These are phyloP conservation scores for Coemansia sp. DNA, from an alignment of 192 early-diverging fungal species.

Conservation along the genomic window DNA sequence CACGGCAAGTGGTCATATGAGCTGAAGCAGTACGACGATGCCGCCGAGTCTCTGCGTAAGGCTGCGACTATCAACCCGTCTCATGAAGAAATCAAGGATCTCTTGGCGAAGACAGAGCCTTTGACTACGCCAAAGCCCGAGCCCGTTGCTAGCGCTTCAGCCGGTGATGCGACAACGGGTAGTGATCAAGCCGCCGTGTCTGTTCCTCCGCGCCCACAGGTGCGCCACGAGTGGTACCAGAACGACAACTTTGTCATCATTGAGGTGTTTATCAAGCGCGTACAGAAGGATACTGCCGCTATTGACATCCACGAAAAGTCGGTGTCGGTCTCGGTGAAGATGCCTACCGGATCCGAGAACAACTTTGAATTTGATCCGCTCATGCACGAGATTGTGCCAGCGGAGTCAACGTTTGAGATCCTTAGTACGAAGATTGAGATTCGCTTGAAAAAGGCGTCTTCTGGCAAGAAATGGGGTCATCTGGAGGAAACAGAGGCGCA, in stretches of 20 bases:
- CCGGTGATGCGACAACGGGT: not conserved
- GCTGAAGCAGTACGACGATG: conserved; percentile 61
- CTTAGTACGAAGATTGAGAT: conserved; percentile 97
- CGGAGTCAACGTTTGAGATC: conserved; percentile 69
- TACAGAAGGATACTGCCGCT: conserved; percentile 68
- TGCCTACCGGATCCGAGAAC: conserved; percentile 84
- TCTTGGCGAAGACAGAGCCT: conserved; percentile 45
- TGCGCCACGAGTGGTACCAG: conserved; percentile 97
- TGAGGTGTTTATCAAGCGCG: conserved; percentile 88
- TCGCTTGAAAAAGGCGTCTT: conserved; percentile 71
- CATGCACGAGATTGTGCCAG: conserved; percentile 72
- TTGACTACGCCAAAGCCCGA: conserved; percentile 43
- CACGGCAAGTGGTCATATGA: conserved; percentile 62
- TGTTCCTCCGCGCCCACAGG: conserved; percentile 19
- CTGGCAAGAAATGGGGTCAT: conserved; percentile 84
- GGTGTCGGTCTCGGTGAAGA: conserved; percentile 78
- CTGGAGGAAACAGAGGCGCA: conserved; percentile 60
- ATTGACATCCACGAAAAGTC: conserved; percentile 65
- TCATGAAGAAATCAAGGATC: conserved; percentile 39
- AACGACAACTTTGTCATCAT: conserved; percentile 87
- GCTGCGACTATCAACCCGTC: conserved; percentile 63
- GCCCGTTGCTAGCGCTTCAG: conserved; percentile 7
- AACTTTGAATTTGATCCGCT: conserved; percentile 92
- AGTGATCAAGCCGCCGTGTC: conserved; percentile 4
- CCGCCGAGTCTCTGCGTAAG: conserved; percentile 58